Percentiles rank a stretch among this genome's conserved stretches.
Evolutionary conservation across 2,329 filamentous ascomycete genomes (phyloP).

Genomic region (Arthrobotrys iridis): DNA sequence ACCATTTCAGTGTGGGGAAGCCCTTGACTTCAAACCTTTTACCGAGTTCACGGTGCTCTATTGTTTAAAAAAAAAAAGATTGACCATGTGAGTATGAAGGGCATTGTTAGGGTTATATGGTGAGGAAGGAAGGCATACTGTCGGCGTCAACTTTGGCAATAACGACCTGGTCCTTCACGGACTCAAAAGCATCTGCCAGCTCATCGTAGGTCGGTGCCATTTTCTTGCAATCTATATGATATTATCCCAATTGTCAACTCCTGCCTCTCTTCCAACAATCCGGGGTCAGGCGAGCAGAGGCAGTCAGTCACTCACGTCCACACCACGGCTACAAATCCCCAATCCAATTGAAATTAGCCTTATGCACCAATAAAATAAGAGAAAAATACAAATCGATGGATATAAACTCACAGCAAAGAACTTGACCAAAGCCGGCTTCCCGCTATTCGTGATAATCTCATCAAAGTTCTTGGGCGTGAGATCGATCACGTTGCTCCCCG

Average conservation of each 20-base stretch:
- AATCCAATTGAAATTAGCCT: conserved; percentile 22
- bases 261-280: not conserved
- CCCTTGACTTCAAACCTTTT: conserved; percentile 89
- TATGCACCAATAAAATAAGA: not conserved
- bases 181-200: conserved; percentile 56
- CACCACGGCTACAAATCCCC: conserved; percentile 58
- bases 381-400: not conserved
- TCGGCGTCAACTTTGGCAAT: conserved; percentile 98
- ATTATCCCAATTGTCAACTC: not conserved
- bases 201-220: conserved; percentile 58
- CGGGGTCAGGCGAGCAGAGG: not conserved
- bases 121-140: conserved; percentile 59
- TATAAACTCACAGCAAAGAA: conserved; percentile 77
- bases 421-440: conserved; percentile 94
- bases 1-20: conserved; percentile 97
- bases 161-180: conserved; percentile 74
- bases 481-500: conserved; percentile 86
- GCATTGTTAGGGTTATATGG: not conserved
- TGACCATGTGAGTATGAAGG: not conserved
- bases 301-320: conserved; percentile 56
- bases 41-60: conserved; percentile 78
- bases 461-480: conserved; percentile 93
- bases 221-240: conserved; percentile 57
- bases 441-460: conserved; percentile 83
- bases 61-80: not conserved